Evolutionary conservation across 495 filamentous ascomycete species (phyloP), one percentile per base, ranked within the genome.

Genomic region (Pyronema domesticum): DNA sequence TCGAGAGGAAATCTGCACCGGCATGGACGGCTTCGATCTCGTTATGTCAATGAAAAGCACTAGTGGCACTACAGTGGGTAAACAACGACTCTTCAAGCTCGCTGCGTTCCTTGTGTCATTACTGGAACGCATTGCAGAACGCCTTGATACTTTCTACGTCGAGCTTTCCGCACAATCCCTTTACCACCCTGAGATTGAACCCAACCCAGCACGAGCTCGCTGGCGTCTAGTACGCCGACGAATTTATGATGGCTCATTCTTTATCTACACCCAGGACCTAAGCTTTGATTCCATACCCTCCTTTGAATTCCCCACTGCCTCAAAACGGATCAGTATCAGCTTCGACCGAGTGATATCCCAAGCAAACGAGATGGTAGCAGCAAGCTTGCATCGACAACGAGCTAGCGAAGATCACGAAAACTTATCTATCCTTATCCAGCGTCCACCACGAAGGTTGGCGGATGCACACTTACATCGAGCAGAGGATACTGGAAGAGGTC

Each of bases 11-110:
- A 68, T 70, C 1, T 73, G 70, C 47, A 65, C 63, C 19, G 72
- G 73, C 48, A 74, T 75, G 71, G 72, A 74, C 55, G 72, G 72
- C 1, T 75, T 74, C 17, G 73, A 70, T 17, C 65, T 66, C 47
- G 60, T 72, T 44, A 67, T 67, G 53, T 49, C 57, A 3, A 61
- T 62, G 51, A 60, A 60, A n/a, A 52, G 5, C 54, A 18, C 30
- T 56, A 37, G 52, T 47, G 9, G 43, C 53, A 14, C 56, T 55
- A 23, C 65, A 64, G 45, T 60, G 62, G 53, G 61, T 62, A 18
- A 49, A 44, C 59, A 67, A 47, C 60, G 63, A n/a, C 53, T 70
- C n/a, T 61, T 60, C 7, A 70, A 72, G 7, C 62, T 74, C 4
- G 63, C 69, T 1, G 64, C 67, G 0, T 74, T 73, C 56, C 65